These are phyloP conservation scores for Didymella keratinophila DNA, from an alignment of 2,329 filamentous ascomycete species.

Conservation along the genomic window DNA sequence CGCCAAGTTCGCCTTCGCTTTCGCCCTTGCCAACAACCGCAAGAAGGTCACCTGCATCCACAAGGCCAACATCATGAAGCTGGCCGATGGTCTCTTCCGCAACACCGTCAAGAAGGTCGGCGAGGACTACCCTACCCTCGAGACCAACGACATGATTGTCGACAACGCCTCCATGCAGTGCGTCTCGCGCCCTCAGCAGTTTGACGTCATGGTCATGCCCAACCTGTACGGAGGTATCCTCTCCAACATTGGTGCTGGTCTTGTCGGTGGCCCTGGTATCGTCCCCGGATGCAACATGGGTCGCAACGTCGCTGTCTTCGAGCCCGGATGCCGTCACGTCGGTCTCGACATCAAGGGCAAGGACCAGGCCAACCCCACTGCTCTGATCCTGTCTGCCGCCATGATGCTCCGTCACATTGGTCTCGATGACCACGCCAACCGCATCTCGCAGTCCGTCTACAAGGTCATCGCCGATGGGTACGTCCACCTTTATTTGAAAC, in stretches of 20 bases:
- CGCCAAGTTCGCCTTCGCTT: constrained; percentile 97
- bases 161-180: constrained; percentile 99
- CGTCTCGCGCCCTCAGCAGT: constrained; percentile 94
- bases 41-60: constrained; percentile 99
- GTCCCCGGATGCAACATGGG: constrained; percentile 99
- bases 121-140: constrained; percentile 93
- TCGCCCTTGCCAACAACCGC: constrained; percentile 97
- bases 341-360: constrained; percentile 99
- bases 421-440: constrained; percentile 97
- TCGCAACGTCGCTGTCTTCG: constrained; percentile 96
- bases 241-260: constrained; percentile 97
- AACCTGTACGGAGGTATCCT: constrained; percentile 99
- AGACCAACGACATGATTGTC: constrained; percentile 99
- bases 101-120: constrained; percentile 94
- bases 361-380: constrained; percentile 98
- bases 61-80: constrained; percentile 99
- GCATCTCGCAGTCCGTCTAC: constrained; percentile 89
- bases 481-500: constrained; percentile 44
- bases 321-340: constrained; percentile 98
- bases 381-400: constrained; percentile 90
- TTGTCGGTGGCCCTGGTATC: constrained; percentile 95
- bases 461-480: constrained; percentile 89
- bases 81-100: constrained; percentile 98
- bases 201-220: constrained; percentile 99
- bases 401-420: constrained; percentile 98